Percentiles rank a stretch among this genome's conserved stretches.
Conservation (phyloP, 108 stramenopile species). For the Cyclotella kingstonii region DNA sequence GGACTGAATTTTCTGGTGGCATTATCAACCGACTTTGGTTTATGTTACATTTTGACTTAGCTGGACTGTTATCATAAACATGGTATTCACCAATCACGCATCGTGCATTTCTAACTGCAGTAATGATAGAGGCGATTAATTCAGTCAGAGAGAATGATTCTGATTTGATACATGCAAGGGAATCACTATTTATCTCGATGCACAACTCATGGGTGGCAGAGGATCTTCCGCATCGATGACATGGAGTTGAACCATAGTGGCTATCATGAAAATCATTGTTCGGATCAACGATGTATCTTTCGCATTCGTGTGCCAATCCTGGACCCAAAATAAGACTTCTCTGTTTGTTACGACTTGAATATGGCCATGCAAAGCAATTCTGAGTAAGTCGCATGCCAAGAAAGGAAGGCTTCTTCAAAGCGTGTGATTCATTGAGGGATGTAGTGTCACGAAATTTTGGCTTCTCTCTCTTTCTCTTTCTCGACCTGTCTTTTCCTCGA, state of each 20-base stretch:
- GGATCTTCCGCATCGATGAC: slow-evolving; percentile 24
- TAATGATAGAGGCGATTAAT: slow-evolving; percentile 25
- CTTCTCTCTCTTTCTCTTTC: neutral
- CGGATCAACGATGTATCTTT: slow-evolving; percentile 8
- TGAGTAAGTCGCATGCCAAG: slow-evolving; percentile 29
- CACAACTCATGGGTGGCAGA: slow-evolving; percentile 28
- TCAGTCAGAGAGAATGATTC: slow-evolving; percentile 1
- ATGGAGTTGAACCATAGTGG: slow-evolving; percentile 18
- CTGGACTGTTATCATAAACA: neutral
- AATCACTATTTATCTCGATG: slow-evolving; percentile 4
- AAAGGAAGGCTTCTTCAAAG: slow-evolving; percentile 1
- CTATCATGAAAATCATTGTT: neutral
- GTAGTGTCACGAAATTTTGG: neutral
- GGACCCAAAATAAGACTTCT: slow-evolving; percentile 12
- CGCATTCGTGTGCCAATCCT: slow-evolving; percentile 32
- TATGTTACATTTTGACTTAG: slow-evolving; percentile 1
- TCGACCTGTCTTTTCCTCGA: neutral
- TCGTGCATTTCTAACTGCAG: slow-evolving; percentile 26
- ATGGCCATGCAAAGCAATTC: slow-evolving; percentile 32
- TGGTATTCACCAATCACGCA: slow-evolving; percentile 38
- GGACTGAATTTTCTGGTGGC: slow-evolving; percentile 29
- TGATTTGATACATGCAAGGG: neutral
- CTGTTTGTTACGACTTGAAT: neutral
- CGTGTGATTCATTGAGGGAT: neutral
- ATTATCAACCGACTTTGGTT: neutral